phyloP scores from a whole-genome alignment of 352 stramenopile species.

The Phytopythium helicoides region DNA sequence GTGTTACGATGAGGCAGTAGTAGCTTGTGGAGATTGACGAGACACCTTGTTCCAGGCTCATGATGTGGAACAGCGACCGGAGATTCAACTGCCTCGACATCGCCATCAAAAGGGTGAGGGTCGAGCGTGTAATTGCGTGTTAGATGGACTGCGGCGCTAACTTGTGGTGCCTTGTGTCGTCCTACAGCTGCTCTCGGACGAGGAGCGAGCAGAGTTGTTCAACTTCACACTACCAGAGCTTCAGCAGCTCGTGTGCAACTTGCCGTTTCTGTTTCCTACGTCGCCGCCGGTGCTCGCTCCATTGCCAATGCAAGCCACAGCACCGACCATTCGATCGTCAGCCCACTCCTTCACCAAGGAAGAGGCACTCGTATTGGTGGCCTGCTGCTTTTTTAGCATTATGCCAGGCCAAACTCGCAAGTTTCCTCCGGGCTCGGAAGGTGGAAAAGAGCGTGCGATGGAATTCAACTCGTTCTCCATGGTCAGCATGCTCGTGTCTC shows the following conservation, averaged over 20 bases:
- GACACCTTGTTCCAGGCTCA: neutral
- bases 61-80: slow-evolving; percentile 3
- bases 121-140: neutral
- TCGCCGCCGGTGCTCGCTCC: slow-evolving; percentile 38
- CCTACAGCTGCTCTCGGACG: slow-evolving; percentile 35
- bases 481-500: slow-evolving; percentile 31
- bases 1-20: too few relatives aligned
- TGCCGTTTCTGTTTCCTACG: slow-evolving; percentile 48
- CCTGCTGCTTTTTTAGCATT: slow-evolving; percentile 59
- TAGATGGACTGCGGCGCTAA: too few relatives aligned
- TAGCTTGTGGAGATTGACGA: too few relatives aligned
- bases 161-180: too few relatives aligned
- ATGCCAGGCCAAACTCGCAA: slow-evolving; percentile 47
- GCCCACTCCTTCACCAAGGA: slow-evolving; percentile 40
- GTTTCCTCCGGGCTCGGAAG: too few relatives aligned
- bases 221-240: slow-evolving; percentile 44
- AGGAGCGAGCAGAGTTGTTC: slow-evolving; percentile 41
- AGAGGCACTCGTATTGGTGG: slow-evolving; percentile 44
- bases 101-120: slow-evolving; percentile 30
- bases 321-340: slow-evolving; percentile 8
- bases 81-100: slow-evolving; percentile 38
- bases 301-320: slow-evolving; percentile 7
- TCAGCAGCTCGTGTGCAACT: slow-evolving; percentile 34
- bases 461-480: slow-evolving; percentile 61
- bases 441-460: slow-evolving; percentile 3